These are phyloP conservation scores for Colletotrichum tropicale DNA, from an alignment of 2,329 filamentous ascomycete genomes.

Conservation along the genomic window DNA sequence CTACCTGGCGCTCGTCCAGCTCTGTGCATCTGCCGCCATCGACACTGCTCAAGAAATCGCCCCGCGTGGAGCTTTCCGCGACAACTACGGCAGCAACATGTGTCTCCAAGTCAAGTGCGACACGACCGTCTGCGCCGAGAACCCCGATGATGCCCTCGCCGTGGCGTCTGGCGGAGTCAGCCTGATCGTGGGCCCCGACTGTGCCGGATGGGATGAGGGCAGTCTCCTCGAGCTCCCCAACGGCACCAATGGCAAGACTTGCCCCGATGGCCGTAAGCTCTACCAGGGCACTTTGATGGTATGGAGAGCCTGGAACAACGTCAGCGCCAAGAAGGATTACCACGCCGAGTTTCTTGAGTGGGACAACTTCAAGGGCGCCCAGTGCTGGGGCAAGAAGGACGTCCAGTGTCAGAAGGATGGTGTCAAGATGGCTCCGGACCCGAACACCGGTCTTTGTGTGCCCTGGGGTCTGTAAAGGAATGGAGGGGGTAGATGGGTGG, in stretches of 20 bases:
- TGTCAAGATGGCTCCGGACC: not conserved
- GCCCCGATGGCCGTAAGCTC: not conserved
- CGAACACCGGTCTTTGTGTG: not conserved
- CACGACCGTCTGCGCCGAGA: not conserved
- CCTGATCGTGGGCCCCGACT: not conserved
- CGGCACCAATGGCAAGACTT: not conserved
- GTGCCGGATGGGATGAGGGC: not conserved
- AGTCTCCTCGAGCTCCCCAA: not conserved
- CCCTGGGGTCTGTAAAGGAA: not conserved
- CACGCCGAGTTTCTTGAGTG: not conserved
- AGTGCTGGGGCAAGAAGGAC: not conserved
- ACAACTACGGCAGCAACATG: not conserved
- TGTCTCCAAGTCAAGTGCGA: constrained; percentile 4
- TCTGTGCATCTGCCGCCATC: not conserved
- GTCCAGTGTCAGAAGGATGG: not conserved
- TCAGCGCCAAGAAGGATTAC: not conserved
- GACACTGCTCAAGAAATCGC: not conserved
- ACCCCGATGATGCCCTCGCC: not conserved
- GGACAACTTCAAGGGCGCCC: constrained; percentile 8
- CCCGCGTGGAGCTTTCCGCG: not conserved
- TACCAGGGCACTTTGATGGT: not conserved
- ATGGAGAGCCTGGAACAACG: not conserved
- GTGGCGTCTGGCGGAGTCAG: not conserved
- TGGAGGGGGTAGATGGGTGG: not conserved
- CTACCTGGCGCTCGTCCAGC: not conserved